Percentiles rank a stretch among this genome's conserved stretches.
Evolutionary conservation across 352 stramenopile species (phyloP).

Genomic region (Phytophthora pini): DNA sequence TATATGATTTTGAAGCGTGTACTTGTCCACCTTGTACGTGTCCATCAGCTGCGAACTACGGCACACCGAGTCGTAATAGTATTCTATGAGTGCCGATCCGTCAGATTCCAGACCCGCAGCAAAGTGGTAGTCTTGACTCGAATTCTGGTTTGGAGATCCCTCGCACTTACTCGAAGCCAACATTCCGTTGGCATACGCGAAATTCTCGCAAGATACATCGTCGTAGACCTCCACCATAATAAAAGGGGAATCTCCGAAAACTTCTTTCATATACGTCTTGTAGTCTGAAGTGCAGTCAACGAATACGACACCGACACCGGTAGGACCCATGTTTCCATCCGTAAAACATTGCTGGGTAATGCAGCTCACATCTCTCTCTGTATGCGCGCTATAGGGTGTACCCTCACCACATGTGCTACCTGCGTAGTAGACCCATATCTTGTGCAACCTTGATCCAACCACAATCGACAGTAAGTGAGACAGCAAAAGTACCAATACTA

Average conservation of each 20-base stretch:
- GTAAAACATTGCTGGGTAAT: slow-evolving; percentile 1
- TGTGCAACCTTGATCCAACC: slow-evolving; percentile 18
- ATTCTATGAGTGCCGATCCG: slow-evolving; percentile 29
- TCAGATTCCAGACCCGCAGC: slow-evolving; percentile 22
- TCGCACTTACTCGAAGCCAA: slow-evolving; percentile 31
- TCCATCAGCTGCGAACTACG: neutral
- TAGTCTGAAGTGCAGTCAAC: slow-evolving; percentile 39
- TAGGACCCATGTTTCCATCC: slow-evolving; percentile 21
- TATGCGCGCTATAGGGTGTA: slow-evolving; percentile 32
- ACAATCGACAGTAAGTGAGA: neutral
- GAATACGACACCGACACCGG: slow-evolving; percentile 12
- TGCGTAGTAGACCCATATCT: slow-evolving; percentile 28
- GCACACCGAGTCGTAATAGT: slow-evolving; percentile 26
- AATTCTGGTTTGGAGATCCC: slow-evolving; percentile 26
- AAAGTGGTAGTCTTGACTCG: slow-evolving; percentile 18
- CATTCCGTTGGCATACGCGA: slow-evolving; percentile 22
- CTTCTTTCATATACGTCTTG: slow-evolving; percentile 15
- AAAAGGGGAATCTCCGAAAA: slow-evolving; percentile 24
- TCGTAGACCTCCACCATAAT: slow-evolving; percentile 26
- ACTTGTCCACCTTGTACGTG: slow-evolving; percentile 18
- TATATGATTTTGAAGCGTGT: slow-evolving; percentile 13
- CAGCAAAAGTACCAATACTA: neutral
- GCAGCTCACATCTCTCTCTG: slow-evolving; percentile 12
- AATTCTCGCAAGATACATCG: slow-evolving; percentile 16
- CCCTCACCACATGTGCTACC: slow-evolving; percentile 21